Base-by-base conservation (phyloP, 441 rosid species). In the Geranium incanum region DNA sequence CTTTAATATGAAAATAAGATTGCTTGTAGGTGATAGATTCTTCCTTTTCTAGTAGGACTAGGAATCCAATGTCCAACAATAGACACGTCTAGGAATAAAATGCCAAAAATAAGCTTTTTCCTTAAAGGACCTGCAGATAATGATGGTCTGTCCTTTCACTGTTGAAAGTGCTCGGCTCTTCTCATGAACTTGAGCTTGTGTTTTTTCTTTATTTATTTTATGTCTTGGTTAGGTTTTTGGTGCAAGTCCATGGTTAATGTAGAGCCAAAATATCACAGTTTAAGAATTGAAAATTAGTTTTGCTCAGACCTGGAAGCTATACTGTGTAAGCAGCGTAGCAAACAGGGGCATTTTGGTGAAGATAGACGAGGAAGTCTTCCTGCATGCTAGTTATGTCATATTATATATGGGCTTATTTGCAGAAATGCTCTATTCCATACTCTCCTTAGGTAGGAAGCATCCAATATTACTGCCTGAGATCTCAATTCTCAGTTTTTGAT, bases 41-140 rank as follows among this genome's bases (percentile, higher is more conserved):
- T 57, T 57, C 23, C 16, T 57, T 57, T 57, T 21, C 63, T 57
- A 57, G 63, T 18, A 57, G 16, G 63, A 57, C 63, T 57, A 57
- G 63, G 21, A 57, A 57, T 57, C 63, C 63, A 57, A 57, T 18
- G 5, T 28, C 4, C 62, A 55, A 55, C 18, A 15, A 55, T 55
- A 55, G 19, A 6, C 62, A 55, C 7, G 21, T n/a, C 19, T 55
- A 16, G 5, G 19, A 55, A 55, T 55, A 55, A n/a, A 55, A 55
- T 55, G 4, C 7, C 19, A n/a, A 55, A 16, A 16, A 55, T 0
- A 55, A 6, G 11, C 62, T 55, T 19, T 55, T 15, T 16, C 19
- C 16, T 19, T 55, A 18, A 5, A 55, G 62, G 19, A 15, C 23
- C 19, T 55, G 19, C 62, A 55, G 21, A 55, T 6, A 55, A 55